Conservation (phyloP, 192 early-diverging fungal species). For the Coemansia sp. region DNA sequence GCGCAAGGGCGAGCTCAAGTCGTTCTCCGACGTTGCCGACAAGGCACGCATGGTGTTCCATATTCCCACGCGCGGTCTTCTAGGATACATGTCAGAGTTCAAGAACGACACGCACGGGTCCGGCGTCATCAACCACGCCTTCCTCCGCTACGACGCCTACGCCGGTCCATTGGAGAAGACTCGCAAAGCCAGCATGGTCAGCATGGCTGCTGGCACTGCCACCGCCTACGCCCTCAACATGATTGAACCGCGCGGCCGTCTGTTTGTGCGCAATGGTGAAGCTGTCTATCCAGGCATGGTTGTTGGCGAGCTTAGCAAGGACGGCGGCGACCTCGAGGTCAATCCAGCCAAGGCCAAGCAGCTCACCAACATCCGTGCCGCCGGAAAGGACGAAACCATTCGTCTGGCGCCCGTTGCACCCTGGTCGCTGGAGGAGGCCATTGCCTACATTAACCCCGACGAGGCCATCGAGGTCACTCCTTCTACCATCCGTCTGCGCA, state of each 20-base stretch:
- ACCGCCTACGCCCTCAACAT: slow-evolving; percentile 74
- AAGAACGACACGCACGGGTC: slow-evolving; percentile 86
- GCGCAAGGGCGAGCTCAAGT: slow-evolving; percentile 81
- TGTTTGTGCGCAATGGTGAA: slow-evolving; percentile 73
- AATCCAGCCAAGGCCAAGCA: slow-evolving; percentile 84
- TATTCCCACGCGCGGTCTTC: slow-evolving; percentile 77
- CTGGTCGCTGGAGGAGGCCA: slow-evolving; percentile 72
- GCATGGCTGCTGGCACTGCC: slow-evolving; percentile 64
- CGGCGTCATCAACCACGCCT: slow-evolving; percentile 78
- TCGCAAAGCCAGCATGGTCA: slow-evolving; percentile 77
- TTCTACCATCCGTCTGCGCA: slow-evolving; percentile 69
- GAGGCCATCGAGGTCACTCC: slow-evolving; percentile 87
- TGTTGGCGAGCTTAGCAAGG: slow-evolving; percentile 78
- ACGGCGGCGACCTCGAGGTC: slow-evolving; percentile 73
- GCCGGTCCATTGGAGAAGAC: slow-evolving; percentile 71
- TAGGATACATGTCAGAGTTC: slow-evolving; percentile 85
- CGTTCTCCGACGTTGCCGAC: slow-evolving; percentile 67
- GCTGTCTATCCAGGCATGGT: slow-evolving; percentile 86
- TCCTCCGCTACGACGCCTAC: slow-evolving; percentile 71
- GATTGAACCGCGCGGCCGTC: slow-evolving; percentile 76
- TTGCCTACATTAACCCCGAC: slow-evolving; percentile 77
- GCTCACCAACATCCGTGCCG: slow-evolving; percentile 76
- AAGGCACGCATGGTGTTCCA: slow-evolving; percentile 77
- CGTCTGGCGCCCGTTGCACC: slow-evolving; percentile 67
- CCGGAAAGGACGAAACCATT: slow-evolving; percentile 77